Conservation (phyloP, 306 rosid species). For the Inga oerstediana region DNA sequence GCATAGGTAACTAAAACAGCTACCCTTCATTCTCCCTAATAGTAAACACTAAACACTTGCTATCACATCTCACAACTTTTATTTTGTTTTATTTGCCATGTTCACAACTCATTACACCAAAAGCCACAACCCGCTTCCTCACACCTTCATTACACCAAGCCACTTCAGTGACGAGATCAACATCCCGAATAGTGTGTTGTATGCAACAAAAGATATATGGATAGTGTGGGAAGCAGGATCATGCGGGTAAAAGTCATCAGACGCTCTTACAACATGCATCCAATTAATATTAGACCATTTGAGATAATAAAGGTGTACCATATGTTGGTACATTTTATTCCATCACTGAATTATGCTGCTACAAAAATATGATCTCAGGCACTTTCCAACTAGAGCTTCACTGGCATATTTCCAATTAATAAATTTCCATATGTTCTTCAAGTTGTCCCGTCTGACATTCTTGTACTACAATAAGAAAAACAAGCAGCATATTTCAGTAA, state of each 20-base stretch:
- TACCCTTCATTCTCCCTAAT: neutral
- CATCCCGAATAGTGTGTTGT: conserved; percentile 41
- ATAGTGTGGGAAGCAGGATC: too few relatives aligned
- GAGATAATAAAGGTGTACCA: neutral
- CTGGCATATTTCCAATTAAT: conserved; percentile 84
- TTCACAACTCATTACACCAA: too few relatives aligned
- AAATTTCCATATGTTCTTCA: conserved; percentile 97
- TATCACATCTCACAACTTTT: neutral
- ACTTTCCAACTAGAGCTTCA: conserved; percentile 23
- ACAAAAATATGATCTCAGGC: neutral
- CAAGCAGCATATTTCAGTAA: conserved; percentile 33
- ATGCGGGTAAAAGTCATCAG: too few relatives aligned
- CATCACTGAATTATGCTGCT: neutral
- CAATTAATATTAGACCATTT: too few relatives aligned
- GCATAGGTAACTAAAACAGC: neutral
- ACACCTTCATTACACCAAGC: conserved; percentile 43
- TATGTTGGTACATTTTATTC: conserved; percentile 8
- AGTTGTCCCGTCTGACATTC: conserved; percentile 92
- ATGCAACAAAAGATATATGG: too few relatives aligned
- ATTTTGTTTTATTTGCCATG: too few relatives aligned
- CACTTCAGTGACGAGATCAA: conserved; percentile 61
- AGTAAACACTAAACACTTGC: neutral
- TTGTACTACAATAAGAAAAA: conserved; percentile 77
- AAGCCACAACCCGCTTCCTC: neutral
- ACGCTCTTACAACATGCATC: too few relatives aligned